Conservation (phyloP, 768 basidiomycete genomes). For the Tricholoma saponaceum region DNA sequence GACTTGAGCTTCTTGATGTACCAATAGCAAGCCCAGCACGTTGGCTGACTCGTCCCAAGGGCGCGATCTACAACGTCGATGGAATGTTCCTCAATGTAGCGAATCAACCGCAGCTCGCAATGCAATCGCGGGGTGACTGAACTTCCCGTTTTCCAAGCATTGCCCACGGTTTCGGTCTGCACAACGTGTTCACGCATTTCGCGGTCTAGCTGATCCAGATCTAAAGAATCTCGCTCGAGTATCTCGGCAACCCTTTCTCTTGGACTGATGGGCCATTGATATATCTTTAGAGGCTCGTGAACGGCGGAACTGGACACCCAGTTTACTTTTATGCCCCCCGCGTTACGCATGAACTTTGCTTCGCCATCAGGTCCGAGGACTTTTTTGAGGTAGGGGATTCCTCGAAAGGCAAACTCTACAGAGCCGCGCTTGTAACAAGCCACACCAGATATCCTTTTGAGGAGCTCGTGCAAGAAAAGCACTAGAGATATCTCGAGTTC, state of each 20-base stretch:
- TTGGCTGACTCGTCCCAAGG: conserved; percentile 12
- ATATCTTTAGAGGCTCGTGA: conserved; percentile 1
- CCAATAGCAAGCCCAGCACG: conserved; percentile 13
- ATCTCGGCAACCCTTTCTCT: conserved; percentile 7
- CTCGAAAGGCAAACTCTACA: conserved; percentile 9
- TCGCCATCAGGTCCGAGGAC: conserved; percentile 13
- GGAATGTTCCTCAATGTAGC: conserved; percentile 10
- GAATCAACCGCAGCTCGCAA: conserved; percentile 13
- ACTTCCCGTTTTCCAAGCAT: conserved; percentile 10
- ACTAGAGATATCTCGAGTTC: conserved; percentile 1
- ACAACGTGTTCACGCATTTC: conserved; percentile 7
- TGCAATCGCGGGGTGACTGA: conserved; percentile 11
- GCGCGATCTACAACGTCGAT: conserved; percentile 5
- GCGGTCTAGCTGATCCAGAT: conserved; percentile 7
- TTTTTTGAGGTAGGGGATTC: conserved; percentile 11
- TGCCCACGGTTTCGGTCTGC: conserved; percentile 2
- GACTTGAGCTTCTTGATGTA: conserved; percentile 8
- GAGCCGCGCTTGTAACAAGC: conserved; percentile 14
- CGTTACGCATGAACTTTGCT: conserved; percentile 9
- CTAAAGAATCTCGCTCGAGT: conserved; percentile 4
- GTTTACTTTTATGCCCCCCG: conserved; percentile 11
- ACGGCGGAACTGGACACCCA: conserved; percentile 5
- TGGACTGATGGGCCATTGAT: conserved; percentile 9
- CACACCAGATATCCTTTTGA: conserved; percentile 11
- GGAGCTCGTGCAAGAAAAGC: conserved; percentile 15